Percentiles rank a stretch among this genome's conserved stretches.
Evolutionary conservation across 2,329 filamentous ascomycete species (phyloP).

Genomic region (Whalleya microplaca): DNA sequence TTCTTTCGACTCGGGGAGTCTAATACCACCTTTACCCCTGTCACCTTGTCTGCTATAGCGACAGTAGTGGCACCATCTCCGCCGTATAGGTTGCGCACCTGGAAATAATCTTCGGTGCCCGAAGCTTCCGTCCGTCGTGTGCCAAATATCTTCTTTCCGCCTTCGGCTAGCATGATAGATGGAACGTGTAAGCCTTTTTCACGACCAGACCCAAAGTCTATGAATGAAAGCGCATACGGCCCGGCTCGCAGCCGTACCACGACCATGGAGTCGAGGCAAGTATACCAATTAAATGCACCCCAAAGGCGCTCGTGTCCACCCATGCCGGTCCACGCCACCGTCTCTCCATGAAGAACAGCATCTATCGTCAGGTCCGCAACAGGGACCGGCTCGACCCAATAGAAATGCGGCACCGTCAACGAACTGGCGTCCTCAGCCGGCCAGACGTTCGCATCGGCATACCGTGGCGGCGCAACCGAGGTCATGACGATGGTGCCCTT

Average conservation of each 20-base stretch:
- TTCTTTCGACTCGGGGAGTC: not conserved
- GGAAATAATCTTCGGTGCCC: not conserved
- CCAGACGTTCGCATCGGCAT: slow-evolving; percentile 14
- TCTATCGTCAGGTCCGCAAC: slow-evolving; percentile 18
- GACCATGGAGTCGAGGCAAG: slow-evolving; percentile 7
- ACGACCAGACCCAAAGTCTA: too few relatives aligned
- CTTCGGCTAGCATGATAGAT: not conserved
- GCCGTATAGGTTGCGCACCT: not conserved
- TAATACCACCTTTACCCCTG: not conserved
- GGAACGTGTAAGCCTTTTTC: not conserved
- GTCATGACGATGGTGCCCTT: slow-evolving; percentile 22
- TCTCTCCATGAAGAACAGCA: slow-evolving; percentile 15
- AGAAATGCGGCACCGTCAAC: slow-evolving; percentile 20
- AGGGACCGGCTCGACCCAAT: slow-evolving; percentile 27
- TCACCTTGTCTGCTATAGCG: not conserved
- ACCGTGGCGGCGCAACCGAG: slow-evolving; percentile 18
- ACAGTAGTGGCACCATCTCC: not conserved
- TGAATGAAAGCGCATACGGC: too few relatives aligned
- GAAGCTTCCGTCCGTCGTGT: not conserved
- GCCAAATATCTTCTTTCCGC: not conserved
- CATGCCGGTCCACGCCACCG: slow-evolving; percentile 19
- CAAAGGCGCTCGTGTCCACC: slow-evolving; percentile 32
- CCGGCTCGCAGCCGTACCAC: not conserved
- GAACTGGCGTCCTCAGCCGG: not conserved
- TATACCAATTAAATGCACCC: slow-evolving; percentile 26